Conservation (phyloP, 208 protist genomes). For the Angomonas ambiguus region DNA sequence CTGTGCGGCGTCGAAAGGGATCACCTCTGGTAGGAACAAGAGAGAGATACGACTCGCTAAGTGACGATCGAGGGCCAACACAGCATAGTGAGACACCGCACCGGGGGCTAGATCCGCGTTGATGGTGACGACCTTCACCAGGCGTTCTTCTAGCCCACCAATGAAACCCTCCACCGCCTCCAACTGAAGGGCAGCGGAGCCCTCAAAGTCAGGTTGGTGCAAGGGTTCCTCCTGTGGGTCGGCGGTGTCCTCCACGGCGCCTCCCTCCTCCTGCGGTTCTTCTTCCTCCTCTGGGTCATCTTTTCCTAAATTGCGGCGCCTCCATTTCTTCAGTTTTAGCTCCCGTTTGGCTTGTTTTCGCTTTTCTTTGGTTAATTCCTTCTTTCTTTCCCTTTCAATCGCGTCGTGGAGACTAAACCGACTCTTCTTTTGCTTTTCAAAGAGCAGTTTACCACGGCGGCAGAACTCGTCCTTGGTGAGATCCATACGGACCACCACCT, state of each 20-base stretch:
- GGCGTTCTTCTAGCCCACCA: constrained; percentile 47
- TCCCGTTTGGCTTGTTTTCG: constrained; percentile 21
- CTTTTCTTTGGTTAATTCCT: background rate
- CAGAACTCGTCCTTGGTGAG: constrained; percentile 47
- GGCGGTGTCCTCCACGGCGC: constrained; percentile 9
- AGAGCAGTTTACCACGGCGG: constrained; percentile 19
- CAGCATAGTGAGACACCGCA: constrained; percentile 45
- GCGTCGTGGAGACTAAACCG: background rate
- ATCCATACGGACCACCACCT: constrained; percentile 63
- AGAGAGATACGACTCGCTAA: constrained; percentile 74
- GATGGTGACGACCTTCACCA: constrained; percentile 44
- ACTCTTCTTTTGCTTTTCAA: constrained; percentile 13
- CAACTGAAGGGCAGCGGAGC: constrained; percentile 21
- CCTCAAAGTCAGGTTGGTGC: constrained; percentile 11
- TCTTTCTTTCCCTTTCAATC: background rate
- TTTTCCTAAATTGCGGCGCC: constrained; percentile 83
- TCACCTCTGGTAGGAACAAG: constrained; percentile 63
- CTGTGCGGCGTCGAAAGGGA: constrained; percentile 48
- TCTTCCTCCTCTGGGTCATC: constrained; percentile 41
- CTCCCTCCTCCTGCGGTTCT: constrained; percentile 7
- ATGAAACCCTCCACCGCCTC: constrained; percentile 75
- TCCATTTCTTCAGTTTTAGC: constrained; percentile 67
- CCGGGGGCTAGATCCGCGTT: constrained; percentile 51
- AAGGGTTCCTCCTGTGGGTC: constrained; percentile 17
- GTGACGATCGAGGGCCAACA: constrained; percentile 37